Conservation (phyloP, 2,329 filamentous ascomycete species). For the Madurella mycetomatis region DNA sequence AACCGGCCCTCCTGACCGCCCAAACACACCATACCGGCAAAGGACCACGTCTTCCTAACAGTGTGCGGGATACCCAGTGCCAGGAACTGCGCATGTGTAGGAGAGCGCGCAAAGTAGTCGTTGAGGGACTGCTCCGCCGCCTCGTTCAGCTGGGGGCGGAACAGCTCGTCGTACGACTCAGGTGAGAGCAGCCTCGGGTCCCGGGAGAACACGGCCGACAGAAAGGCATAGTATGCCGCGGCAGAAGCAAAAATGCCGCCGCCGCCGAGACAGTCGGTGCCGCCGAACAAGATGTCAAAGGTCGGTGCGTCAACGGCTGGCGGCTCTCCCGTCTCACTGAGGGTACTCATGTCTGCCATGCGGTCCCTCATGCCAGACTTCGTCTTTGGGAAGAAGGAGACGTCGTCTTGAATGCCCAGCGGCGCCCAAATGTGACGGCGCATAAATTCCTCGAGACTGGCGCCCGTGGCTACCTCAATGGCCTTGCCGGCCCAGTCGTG, state of each 20-base stretch:
- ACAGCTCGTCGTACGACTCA: conserved; percentile 6
- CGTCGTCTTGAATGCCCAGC: conserved; percentile 4
- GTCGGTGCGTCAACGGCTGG: neutral
- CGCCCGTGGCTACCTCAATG: neutral
- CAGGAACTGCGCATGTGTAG: conserved; percentile 5
- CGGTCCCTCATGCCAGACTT: neutral
- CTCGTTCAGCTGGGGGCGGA: conserved; percentile 9
- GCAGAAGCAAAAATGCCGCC: conserved; percentile 4
- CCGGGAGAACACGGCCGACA: conserved; percentile 8
- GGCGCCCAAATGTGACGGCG: conserved; percentile 6
- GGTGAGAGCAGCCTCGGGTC: neutral
- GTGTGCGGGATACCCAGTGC: neutral
- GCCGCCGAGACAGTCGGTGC: conserved; percentile 7
- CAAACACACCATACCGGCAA: conserved; percentile 4
- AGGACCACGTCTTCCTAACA: conserved; percentile 9
- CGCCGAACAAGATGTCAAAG: conserved; percentile 6
- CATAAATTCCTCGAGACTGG: conserved; percentile 9
- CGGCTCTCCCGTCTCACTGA: conserved; percentile 1
- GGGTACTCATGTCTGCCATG: neutral
- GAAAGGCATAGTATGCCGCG: conserved; percentile 8
- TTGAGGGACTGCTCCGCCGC: conserved; percentile 4
- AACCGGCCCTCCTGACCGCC: conserved; percentile 4
- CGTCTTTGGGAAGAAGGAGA: conserved; percentile 1
- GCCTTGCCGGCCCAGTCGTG: conserved; percentile 12
- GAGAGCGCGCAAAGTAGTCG: neutral